A percentile compares a stretch with the other conserved stretches of the same genome.
Conservation (phyloP, 257 asterid genomes). For the Verbascum thapsus region DNA sequence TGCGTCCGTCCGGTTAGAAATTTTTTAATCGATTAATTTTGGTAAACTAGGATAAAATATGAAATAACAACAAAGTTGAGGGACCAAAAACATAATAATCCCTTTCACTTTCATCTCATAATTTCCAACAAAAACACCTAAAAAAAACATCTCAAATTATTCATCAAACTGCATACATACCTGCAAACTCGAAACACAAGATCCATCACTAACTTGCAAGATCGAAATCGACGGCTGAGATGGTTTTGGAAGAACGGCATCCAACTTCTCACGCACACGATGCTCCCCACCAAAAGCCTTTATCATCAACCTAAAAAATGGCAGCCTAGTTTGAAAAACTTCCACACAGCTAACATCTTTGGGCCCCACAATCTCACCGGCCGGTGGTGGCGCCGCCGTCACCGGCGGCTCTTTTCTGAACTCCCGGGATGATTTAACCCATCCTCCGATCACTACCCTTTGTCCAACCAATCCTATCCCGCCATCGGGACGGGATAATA, state of each 20-base stretch:
- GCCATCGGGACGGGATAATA: constrained; percentile 54
- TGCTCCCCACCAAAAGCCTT: constrained; percentile 66
- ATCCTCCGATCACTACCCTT: constrained; percentile 75
- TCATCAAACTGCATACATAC: constrained; percentile 32
- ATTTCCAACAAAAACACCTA: not conserved
- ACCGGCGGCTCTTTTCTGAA: constrained; percentile 39
- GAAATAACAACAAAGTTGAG: too few species aligned
- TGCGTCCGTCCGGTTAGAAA: too few species aligned
- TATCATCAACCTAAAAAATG: constrained; percentile 56
- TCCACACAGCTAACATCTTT: constrained; percentile 65
- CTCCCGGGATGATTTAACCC: constrained; percentile 87
- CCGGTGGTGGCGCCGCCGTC: constrained; percentile 20
- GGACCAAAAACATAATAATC: too few species aligned
- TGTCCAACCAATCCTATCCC: constrained; percentile 59
- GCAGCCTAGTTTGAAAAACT: constrained; percentile 58
- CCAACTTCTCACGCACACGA: constrained; percentile 50
- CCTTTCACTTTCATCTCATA: too few species aligned
- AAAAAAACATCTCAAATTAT: not conserved
- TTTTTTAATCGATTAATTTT: too few species aligned
- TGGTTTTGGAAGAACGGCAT: constrained; percentile 46
- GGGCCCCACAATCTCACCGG: constrained; percentile 24
- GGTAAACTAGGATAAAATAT: too few species aligned
- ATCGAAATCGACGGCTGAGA: constrained; percentile 59
- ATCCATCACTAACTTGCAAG: constrained; percentile 74
- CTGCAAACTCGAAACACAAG: constrained; percentile 63